These are phyloP conservation scores for Starmerella sirachaensis DNA, from an alignment of 805 yeast genomes.

Conservation along the genomic window DNA sequence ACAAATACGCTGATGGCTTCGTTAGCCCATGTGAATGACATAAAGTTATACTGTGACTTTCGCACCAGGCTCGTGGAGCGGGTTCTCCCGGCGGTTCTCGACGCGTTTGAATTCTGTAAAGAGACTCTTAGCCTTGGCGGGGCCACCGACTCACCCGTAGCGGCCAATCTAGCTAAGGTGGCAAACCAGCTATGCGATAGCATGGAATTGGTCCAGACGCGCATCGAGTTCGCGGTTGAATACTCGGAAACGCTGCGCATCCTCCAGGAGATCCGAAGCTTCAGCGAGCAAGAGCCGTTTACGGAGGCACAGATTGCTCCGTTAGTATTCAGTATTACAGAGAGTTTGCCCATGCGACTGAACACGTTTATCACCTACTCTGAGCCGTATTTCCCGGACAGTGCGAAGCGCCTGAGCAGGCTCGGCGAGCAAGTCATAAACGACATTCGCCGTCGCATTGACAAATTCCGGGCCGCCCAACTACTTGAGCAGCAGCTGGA, in stretches of 20 bases:
- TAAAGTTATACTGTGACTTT: slow-evolving; percentile 1
- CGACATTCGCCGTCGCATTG: not conserved
- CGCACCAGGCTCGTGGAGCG: slow-evolving; percentile 3
- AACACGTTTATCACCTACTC: slow-evolving; percentile 6
- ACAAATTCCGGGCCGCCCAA: too few relatives aligned
- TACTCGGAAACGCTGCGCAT: slow-evolving; percentile 11
- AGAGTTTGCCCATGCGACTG: slow-evolving; percentile 10
- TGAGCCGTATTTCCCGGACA: slow-evolving; percentile 5
- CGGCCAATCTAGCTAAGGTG: slow-evolving; percentile 7
- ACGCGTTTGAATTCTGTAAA: slow-evolving; percentile 9
- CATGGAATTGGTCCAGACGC: slow-evolving; percentile 1
- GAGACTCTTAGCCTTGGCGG: slow-evolving; percentile 7
- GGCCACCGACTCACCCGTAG: slow-evolving; percentile 10
- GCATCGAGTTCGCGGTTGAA: slow-evolving; percentile 5
- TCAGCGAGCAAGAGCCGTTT: not conserved
- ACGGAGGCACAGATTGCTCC: not conserved
- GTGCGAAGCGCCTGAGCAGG: slow-evolving; percentile 1
- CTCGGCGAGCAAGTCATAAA: not conserved
- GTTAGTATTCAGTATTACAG: slow-evolving; percentile 4
- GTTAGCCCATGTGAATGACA: slow-evolving; percentile 1
- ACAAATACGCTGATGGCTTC: not conserved
- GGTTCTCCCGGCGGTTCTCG: slow-evolving; percentile 5
- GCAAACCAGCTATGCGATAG: slow-evolving; percentile 8
- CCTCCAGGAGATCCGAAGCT: slow-evolving; percentile 6
- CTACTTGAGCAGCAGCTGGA: too few relatives aligned